Percentiles rank a stretch among this genome's conserved stretches.
These are phyloP conservation scores for Torrubiellomyces zombiae DNA, from an alignment of 2,329 filamentous ascomycete species.

Conservation along the genomic window DNA sequence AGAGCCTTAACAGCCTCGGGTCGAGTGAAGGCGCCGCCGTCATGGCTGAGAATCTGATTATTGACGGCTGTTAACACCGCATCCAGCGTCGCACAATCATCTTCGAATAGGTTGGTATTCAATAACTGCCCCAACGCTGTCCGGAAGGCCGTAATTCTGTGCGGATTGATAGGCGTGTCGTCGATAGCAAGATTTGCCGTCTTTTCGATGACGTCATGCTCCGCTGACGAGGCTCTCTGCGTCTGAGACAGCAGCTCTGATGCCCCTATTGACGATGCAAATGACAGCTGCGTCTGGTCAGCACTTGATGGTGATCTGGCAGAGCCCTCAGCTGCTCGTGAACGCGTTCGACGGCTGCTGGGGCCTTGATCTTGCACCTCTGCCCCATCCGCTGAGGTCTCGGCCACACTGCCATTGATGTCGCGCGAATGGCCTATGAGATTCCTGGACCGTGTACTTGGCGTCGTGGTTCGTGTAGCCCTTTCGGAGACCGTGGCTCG, in stretches of 20 bases:
- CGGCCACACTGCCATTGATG: slow-evolving; percentile 12
- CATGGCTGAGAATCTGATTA: slow-evolving; percentile 35
- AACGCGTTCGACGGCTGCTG: no score
- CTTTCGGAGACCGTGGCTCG: slow-evolving; percentile 19
- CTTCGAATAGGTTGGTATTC: slow-evolving; percentile 66
- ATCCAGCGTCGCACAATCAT: slow-evolving; percentile 65
- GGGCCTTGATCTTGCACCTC: slow-evolving; percentile 25
- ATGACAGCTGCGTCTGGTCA: slow-evolving; percentile 38
- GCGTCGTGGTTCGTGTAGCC: slow-evolving; percentile 6
- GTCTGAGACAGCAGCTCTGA: slow-evolving; percentile 45
- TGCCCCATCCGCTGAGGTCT: neutral
- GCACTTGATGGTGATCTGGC: slow-evolving; percentile 20
- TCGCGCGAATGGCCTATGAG: no score
- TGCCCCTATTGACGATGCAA: slow-evolving; percentile 63
- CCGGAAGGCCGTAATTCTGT: slow-evolving; percentile 60
- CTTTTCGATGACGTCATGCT: slow-evolving; percentile 25
- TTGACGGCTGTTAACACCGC: slow-evolving; percentile 70
- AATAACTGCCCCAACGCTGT: slow-evolving; percentile 69
- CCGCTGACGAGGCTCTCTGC: slow-evolving; percentile 24
- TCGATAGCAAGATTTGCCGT: slow-evolving; percentile 26
- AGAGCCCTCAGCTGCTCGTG: no score
- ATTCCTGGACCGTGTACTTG: slow-evolving; percentile 1
- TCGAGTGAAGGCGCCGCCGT: slow-evolving; percentile 46
- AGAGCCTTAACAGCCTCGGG: slow-evolving; percentile 64
- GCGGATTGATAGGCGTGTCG: slow-evolving; percentile 34